Base-by-base conservation (phyloP, 306 rosid species). In the Sindora glabra region DNA sequence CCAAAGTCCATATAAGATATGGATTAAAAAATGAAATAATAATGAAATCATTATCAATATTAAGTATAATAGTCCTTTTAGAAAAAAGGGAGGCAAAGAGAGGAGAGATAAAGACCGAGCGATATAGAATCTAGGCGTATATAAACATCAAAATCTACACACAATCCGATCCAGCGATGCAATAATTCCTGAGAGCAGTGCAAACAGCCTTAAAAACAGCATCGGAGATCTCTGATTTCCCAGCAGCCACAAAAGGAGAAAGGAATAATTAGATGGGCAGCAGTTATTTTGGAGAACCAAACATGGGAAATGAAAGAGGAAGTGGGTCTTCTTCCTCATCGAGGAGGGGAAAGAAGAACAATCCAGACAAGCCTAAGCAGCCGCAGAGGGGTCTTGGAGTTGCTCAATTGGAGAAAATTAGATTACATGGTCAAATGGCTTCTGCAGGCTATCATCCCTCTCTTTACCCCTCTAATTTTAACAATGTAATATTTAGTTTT, bases 111-210 rank as follows among this genome's bases (percentile, higher is more conserved):
- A 59, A 68, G 79, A 77, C 84, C 83, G n/a, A n/a, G n/a, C n/a
- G n/a, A n/a, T n/a, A 85, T 71, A 80, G 86, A 86, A 89, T 88
- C 95, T 83, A 92, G 72, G 88, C 75, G 78, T 78, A 81, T 70
- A 76, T 69, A 78, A 29, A 71, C 72, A 77, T 76, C 55, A 56
- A 86, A 76, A 88, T 92, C 89, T 76, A 80, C 16, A 78, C 79
- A 84, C 86, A 89, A 89, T 89, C 99, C 75, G 90, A 84, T 89
- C 95, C 99, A 94, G 95, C 99, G 84, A 86, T 78, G 95, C 97
- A 82, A 92, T 81, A 74, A 86, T 92, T 80, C 83, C 77, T 65
- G 68, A 66, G 67, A n/a, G n/a, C n/a, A n/a, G 49, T 48, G 64
- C 49, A 72, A 72, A 50, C 71, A 63, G 74, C 83, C n/a, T 83